Evolutionary conservation across 1,139 yeast genomes (phyloP).

Genomic region (Yamadazyma spencermartinsiae): DNA sequence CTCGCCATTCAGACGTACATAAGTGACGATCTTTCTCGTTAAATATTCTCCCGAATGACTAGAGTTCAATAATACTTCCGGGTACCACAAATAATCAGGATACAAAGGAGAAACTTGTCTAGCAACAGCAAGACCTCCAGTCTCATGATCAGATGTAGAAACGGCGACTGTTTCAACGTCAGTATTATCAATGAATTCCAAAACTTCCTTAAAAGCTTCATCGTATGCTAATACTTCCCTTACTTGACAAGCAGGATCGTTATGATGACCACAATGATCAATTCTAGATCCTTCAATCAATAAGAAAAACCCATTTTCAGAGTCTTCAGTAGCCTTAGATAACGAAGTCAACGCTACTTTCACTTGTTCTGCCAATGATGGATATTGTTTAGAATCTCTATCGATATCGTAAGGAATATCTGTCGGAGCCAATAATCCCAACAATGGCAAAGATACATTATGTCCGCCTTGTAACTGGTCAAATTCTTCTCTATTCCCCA

Average conservation of each 20-base stretch:
- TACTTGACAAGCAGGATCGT: conserved; percentile 84
- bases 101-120: conserved; percentile 59
- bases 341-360: conserved; percentile 67
- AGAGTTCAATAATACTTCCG: conserved; percentile 64
- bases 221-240: conserved; percentile 60
- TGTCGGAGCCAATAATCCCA: conserved; percentile 66
- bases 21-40: conserved; percentile 28
- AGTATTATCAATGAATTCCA: conserved; percentile 60
- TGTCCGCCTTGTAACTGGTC: conserved; percentile 54
- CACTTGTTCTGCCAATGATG: conserved; percentile 75
- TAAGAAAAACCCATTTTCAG: conserved; percentile 78
- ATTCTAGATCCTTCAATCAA: conserved; percentile 86
- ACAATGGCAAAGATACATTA: conserved; percentile 66
- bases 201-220: conserved; percentile 68
- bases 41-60: conserved; percentile 74
- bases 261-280: conserved; percentile 89
- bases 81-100: conserved; percentile 59
- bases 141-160: conserved; percentile 87
- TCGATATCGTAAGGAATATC: conserved; percentile 85
- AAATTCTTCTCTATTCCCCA: conserved; percentile 55
- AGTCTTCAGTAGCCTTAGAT: conserved; percentile 59
- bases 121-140: conserved; percentile 80
- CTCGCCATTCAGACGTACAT: conserved; percentile 24
- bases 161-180: conserved; percentile 73
- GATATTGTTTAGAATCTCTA: conserved; percentile 56